Evolutionary conservation across 495 filamentous ascomycete species (phyloP).

Genomic region (Podospora sp.): DNA sequence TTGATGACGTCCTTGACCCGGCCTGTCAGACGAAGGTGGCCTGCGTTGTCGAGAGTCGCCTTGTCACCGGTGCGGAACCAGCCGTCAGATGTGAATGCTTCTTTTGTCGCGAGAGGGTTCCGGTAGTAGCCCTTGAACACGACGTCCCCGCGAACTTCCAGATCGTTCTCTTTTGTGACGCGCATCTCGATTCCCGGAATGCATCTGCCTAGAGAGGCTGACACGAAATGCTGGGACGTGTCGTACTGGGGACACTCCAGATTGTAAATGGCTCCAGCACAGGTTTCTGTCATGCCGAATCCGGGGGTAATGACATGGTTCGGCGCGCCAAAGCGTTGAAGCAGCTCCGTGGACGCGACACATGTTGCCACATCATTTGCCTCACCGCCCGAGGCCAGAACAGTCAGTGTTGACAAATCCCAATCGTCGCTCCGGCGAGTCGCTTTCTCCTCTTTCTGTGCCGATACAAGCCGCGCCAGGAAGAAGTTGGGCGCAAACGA

Average conservation of each 20-base stretch:
- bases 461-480: too few relatives aligned
- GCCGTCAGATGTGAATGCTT: constrained; percentile 61
- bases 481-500: too few relatives aligned
- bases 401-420: too few relatives aligned
- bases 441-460: too few relatives aligned
- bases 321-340: not conserved
- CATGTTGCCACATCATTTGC: too few relatives aligned
- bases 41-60: constrained; percentile 50
- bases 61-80: constrained; percentile 72
- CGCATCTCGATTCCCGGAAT: constrained; percentile 49
- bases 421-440: too few relatives aligned
- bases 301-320: constrained; percentile 44
- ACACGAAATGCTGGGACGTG: constrained; percentile 20
- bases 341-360: not conserved
- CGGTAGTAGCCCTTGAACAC: constrained; percentile 65
- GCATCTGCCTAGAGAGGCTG: constrained; percentile 46
- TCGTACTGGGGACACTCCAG: constrained; percentile 42
- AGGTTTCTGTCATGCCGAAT: constrained; percentile 64
- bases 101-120: constrained; percentile 55
- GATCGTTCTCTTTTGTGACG: constrained; percentile 33
- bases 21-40: constrained; percentile 57
- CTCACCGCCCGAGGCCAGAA: too few relatives aligned
- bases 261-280: constrained; percentile 51
- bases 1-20: constrained; percentile 63
- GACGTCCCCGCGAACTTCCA: constrained; percentile 41